Conservation (phyloP, 179 eudicot genomes). For the Carnegiea gigantea region DNA sequence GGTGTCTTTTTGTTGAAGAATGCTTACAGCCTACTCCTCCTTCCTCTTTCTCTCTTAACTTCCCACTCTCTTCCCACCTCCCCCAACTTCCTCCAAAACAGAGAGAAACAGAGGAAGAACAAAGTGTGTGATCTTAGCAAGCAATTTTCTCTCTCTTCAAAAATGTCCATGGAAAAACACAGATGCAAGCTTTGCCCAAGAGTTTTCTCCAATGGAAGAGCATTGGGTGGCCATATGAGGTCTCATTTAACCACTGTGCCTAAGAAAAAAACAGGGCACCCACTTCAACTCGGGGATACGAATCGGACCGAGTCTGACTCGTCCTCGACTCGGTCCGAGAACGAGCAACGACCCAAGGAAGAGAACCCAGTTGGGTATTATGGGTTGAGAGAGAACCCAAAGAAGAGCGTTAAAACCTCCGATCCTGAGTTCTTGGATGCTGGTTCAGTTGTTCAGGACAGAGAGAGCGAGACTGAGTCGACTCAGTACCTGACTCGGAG, state of each 20-base stretch:
- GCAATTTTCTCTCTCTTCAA: not conserved
- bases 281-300: constrained; percentile 12
- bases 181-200: constrained; percentile 56
- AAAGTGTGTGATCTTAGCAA: not conserved
- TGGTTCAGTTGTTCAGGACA: constrained; percentile 40
- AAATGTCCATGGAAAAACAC: constrained; percentile 40
- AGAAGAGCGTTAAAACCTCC: constrained; percentile 28
- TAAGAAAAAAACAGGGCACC: constrained; percentile 17
- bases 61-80: constrained; percentile 36
- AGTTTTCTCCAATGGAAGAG: constrained; percentile 56
- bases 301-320: constrained; percentile 27
- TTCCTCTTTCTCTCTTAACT: constrained; percentile 3
- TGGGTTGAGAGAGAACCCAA: constrained; percentile 47
- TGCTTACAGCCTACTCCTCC: constrained; percentile 59
- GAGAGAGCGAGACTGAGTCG: constrained; percentile 64
- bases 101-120: not conserved
- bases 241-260: constrained; percentile 49
- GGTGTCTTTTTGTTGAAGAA: constrained; percentile 30
- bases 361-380: not conserved
- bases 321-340: constrained; percentile 28
- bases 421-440: constrained; percentile 47
- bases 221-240: constrained; percentile 77
- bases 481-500: constrained; percentile 38
- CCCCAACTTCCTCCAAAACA: constrained; percentile 15
- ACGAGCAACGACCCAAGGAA: not conserved